Conservation (phyloP, 352 stramenopile genomes). For the Elongisporangium prolatum region DNA sequence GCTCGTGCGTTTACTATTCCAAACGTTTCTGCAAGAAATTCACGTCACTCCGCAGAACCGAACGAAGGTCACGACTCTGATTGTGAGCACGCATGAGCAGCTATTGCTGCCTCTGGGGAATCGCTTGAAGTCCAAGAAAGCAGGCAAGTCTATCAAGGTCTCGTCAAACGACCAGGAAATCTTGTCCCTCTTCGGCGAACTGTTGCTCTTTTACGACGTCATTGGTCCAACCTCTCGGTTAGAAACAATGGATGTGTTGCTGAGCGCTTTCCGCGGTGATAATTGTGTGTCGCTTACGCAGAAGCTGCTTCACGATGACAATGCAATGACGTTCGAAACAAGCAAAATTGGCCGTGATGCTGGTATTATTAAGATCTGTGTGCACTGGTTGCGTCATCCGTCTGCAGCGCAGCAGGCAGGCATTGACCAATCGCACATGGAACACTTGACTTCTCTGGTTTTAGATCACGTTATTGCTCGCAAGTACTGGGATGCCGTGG, state of each 20-base stretch:
- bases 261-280: constrained; percentile 32
- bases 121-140: constrained; percentile 5
- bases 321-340: constrained; percentile 5
- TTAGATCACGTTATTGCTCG: constrained; percentile 53
- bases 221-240: constrained; percentile 24
- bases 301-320: constrained; percentile 25
- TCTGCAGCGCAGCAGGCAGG: constrained; percentile 12
- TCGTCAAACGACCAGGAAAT: constrained; percentile 51
- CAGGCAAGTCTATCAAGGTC: constrained; percentile 13
- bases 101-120: constrained; percentile 34
- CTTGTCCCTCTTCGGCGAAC: constrained; percentile 70
- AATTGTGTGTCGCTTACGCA: constrained; percentile 30
- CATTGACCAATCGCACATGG: constrained; percentile 9
- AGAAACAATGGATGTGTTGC: constrained; percentile 43
- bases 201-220: constrained; percentile 67
- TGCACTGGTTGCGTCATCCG: constrained; percentile 48
- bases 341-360: constrained; percentile 2
- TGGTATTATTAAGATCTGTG: constrained; percentile 76
- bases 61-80: constrained; percentile 43
- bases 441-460: constrained; percentile 39
- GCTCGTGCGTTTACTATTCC: constrained; percentile 68
- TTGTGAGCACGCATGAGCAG: constrained; percentile 44
- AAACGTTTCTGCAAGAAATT: constrained; percentile 75
- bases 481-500: constrained; percentile 66
- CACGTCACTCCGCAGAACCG: constrained; percentile 76